phyloP scores from a whole-genome alignment of 2,329 filamentous ascomycete genomes.

The Colletotrichum aenigma region DNA sequence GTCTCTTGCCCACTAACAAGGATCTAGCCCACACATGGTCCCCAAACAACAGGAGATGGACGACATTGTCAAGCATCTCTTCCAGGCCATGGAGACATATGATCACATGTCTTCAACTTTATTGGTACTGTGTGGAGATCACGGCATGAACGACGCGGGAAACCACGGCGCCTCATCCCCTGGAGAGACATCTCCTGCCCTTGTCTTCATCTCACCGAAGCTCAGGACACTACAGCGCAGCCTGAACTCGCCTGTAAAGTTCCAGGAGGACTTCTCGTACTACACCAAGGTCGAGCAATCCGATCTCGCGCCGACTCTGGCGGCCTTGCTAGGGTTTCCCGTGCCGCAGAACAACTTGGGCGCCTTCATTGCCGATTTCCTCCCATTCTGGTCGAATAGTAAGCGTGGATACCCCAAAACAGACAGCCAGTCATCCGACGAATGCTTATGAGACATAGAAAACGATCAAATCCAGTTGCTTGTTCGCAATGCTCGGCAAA shows the following conservation, averaged over 20 bases:
- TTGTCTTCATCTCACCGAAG: slow-evolving; percentile 90
- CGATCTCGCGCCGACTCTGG: slow-evolving; percentile 89
- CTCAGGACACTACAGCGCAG: slow-evolving; percentile 60
- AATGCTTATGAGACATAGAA: slow-evolving; percentile 29
- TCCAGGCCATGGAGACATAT: slow-evolving; percentile 72
- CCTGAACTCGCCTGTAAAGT: slow-evolving; percentile 57
- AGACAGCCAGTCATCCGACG: slow-evolving; percentile 1
- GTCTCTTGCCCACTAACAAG: background rate
- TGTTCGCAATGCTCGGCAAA: slow-evolving; percentile 79
- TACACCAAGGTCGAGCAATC: slow-evolving; percentile 91
- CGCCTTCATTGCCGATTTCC: slow-evolving; percentile 79
- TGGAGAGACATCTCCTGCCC: slow-evolving; percentile 90
- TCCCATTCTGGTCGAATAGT: slow-evolving; percentile 77
- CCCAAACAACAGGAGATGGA: slow-evolving; percentile 97
- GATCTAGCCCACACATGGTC: slow-evolving; percentile 79
- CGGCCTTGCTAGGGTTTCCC: slow-evolving; percentile 85
- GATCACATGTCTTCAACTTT: slow-evolving; percentile 78
- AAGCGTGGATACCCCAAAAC: slow-evolving; percentile 25
- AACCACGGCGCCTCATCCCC: slow-evolving; percentile 95
- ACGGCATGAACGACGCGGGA: slow-evolving; percentile 99
- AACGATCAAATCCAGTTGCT: slow-evolving; percentile 71
- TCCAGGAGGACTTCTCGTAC: slow-evolving; percentile 77
- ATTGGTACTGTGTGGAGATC: slow-evolving; percentile 87
- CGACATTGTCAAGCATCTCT: slow-evolving; percentile 76
- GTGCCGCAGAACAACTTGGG: slow-evolving; percentile 90